Conservation (phyloP, 495 filamentous ascomycete species). For the Tetracladium setigerum region DNA sequence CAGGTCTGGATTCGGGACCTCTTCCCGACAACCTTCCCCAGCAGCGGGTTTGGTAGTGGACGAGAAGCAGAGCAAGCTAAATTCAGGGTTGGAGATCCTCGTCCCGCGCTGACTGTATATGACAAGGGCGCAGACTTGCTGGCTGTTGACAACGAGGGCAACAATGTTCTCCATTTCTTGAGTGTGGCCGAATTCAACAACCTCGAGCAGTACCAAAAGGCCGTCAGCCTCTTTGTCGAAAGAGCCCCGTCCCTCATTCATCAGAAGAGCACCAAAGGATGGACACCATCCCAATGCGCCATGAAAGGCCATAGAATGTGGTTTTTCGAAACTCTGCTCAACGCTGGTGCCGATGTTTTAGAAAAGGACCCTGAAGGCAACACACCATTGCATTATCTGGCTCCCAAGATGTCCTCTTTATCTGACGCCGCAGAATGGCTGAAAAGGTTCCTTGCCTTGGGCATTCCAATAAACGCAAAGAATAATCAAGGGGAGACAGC, state of each 20-base stretch:
- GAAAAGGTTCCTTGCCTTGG: conserved; percentile 17
- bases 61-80: background rate
- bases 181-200: conserved; percentile 6
- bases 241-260: background rate
- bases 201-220: conserved; percentile 11
- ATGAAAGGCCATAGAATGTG: background rate
- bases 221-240: background rate
- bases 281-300: conserved; percentile 16
- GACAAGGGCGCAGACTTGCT: conserved; percentile 21
- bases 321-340: conserved; percentile 7
- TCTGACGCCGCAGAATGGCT: conserved; percentile 9
- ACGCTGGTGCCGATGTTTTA: conserved; percentile 13
- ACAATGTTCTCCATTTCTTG: conserved; percentile 23
- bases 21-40: conserved; percentile 4
- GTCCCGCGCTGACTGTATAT: conserved; percentile 5
- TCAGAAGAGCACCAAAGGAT: conserved; percentile 10
- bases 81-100: background rate
- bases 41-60: no score
- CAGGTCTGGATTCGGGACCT: conserved; percentile 1
- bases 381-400: conserved; percentile 18
- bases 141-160: conserved; percentile 16
- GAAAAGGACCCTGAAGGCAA: conserved; percentile 14
- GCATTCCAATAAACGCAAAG: conserved; percentile 25
- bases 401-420: background rate
- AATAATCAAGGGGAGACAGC: conserved; percentile 26